phyloP scores from a whole-genome alignment of 768 basidiomycete species.

The Auriscalpium microsporum region DNA sequence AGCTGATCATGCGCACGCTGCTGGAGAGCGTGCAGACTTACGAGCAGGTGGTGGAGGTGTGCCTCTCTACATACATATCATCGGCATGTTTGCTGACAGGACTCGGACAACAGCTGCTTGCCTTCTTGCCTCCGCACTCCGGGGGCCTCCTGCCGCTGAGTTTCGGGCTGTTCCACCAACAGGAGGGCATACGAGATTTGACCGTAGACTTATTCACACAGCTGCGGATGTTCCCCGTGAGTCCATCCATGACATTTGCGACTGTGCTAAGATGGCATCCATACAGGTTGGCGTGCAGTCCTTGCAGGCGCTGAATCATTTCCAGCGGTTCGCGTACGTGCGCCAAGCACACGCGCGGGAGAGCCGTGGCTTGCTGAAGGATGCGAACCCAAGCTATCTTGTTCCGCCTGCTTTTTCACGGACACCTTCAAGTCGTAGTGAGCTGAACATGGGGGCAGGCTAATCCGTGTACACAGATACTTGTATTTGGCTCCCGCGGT shows the following conservation, averaged over 20 bases:
- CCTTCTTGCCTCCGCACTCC: slow-evolving; percentile 61
- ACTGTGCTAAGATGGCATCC: background rate
- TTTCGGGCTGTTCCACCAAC: slow-evolving; percentile 88
- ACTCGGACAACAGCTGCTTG: slow-evolving; percentile 53
- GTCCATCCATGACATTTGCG: slow-evolving; percentile 19
- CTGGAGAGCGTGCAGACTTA: slow-evolving; percentile 68
- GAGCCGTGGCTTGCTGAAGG: slow-evolving; percentile 1
- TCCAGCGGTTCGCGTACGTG: slow-evolving; percentile 82
- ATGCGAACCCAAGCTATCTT: background rate
- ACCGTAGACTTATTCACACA: slow-evolving; percentile 82
- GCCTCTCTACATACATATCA: slow-evolving; percentile 10
- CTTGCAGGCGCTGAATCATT: slow-evolving; percentile 75
- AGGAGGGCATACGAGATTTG: slow-evolving; percentile 62
- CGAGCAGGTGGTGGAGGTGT: slow-evolving; percentile 84
- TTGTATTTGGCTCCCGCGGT: too few relatives aligned
- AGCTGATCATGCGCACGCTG: slow-evolving; percentile 66
- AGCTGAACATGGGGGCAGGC: slow-evolving; percentile 5
- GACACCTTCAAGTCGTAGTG: slow-evolving; percentile 4
- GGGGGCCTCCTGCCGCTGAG: slow-evolving; percentile 82
- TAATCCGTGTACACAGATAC: background rate
- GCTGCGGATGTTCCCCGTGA: slow-evolving; percentile 66
- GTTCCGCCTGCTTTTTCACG: slow-evolving; percentile 11
- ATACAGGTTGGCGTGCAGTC: slow-evolving; percentile 69
- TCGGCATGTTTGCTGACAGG: background rate
- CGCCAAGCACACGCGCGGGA: slow-evolving; percentile 71